These are phyloP conservation scores for Platanus orientalis DNA, from an alignment of 164 flowering plant genomes.

Conservation along the genomic window DNA sequence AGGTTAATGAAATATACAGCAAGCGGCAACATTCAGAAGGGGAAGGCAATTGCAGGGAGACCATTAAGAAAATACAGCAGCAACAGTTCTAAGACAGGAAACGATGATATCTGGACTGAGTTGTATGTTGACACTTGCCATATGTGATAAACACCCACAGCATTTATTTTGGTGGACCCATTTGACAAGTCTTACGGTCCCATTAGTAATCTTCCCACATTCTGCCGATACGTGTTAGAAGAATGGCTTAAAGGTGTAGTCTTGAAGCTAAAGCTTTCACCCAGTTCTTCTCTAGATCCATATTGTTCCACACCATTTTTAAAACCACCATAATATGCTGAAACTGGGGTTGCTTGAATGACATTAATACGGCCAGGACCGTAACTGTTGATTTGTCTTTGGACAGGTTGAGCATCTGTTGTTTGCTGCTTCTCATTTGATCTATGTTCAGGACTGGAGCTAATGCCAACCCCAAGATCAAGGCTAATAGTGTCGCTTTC, in stretches of 20 bases:
- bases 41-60: constrained; percentile 6
- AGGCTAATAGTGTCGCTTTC: constrained; percentile 62
- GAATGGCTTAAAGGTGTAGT: constrained; percentile 46
- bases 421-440: constrained; percentile 31
- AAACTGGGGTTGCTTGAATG: constrained; percentile 27
- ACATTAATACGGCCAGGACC: constrained; percentile 21
- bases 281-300: constrained; percentile 41
- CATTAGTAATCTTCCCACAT: constrained; percentile 49
- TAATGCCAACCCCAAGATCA: constrained; percentile 81
- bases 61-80: constrained; percentile 7
- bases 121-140: background rate
- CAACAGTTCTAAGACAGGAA: constrained; percentile 1
- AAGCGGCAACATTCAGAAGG: constrained; percentile 2
- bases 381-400: constrained; percentile 17
- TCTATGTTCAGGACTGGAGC: constrained; percentile 42
- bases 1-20: constrained; percentile 8
- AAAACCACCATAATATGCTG: constrained; percentile 36
- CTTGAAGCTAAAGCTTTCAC: constrained; percentile 36
- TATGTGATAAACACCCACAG: background rate
- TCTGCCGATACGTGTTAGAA: constrained; percentile 48
- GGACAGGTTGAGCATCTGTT: constrained; percentile 18
- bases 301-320: constrained; percentile 38
- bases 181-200: constrained; percentile 42
- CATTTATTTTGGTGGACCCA: constrained; percentile 7
- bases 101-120: background rate